Evolutionary conservation across 1,284 basidiomycete species (phyloP).

Genomic region (Boletellus dicymbophilus): DNA sequence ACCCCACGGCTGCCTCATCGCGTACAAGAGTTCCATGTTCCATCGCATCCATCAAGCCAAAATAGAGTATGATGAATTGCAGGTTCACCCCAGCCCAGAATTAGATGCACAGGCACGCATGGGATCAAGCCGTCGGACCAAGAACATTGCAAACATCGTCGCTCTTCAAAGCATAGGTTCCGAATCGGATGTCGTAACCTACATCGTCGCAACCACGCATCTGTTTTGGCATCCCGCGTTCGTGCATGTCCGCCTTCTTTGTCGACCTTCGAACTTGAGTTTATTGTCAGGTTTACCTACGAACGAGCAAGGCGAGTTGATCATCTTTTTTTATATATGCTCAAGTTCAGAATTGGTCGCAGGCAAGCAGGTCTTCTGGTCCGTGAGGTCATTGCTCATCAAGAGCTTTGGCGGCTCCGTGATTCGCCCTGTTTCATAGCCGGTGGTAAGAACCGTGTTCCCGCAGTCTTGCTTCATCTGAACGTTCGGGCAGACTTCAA

Average conservation of each 20-base stretch:
- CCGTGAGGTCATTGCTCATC: conserved; percentile 65
- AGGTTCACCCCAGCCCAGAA: conserved; percentile 42
- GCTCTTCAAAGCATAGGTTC: conserved; percentile 51
- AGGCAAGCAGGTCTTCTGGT: conserved; percentile 75
- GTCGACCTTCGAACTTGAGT: conserved; percentile 4
- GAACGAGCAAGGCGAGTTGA: conserved; percentile 73
- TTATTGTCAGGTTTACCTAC: conserved; percentile 69
- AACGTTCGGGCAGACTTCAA: conserved; percentile 80
- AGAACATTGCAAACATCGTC: conserved; percentile 80
- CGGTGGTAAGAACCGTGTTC: conserved; percentile 59
- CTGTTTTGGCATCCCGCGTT: conserved; percentile 94
- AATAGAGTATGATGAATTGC: conserved; percentile 70
- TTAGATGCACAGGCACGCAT: conserved; percentile 37
- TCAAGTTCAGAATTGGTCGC: conserved; percentile 3
- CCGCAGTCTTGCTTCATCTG: conserved; percentile 3
- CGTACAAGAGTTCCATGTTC: conserved; percentile 61
- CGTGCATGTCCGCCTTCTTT: conserved; percentile 23
- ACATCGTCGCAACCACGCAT: conserved; percentile 84
- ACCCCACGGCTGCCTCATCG: conserved; percentile 83
- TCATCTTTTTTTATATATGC: not conserved
- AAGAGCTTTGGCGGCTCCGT: conserved; percentile 44
- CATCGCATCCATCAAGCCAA: conserved; percentile 43
- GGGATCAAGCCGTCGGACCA: conserved; percentile 75
- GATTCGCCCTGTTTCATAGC: conserved; percentile 82
- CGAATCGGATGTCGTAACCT: conserved; percentile 43